phyloP scores from a whole-genome alignment of 179 eudicot genomes.

The Heliamphora pulchella region DNA sequence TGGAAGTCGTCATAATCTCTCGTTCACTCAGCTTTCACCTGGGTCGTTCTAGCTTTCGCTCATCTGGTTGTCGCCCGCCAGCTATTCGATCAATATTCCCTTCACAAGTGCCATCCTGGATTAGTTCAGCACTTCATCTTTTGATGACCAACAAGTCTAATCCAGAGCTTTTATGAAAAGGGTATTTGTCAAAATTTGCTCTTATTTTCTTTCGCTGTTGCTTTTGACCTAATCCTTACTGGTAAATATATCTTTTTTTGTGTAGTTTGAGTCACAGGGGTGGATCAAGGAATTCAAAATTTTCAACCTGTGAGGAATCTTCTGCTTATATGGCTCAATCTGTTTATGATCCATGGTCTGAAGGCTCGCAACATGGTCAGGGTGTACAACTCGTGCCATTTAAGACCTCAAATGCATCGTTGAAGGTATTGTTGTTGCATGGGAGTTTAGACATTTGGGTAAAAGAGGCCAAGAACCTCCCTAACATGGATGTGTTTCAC shows the following conservation, averaged over 20 bases:
- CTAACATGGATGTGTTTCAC: constrained; percentile 58
- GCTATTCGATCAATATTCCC: constrained; percentile 7
- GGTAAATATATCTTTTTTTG: neutral
- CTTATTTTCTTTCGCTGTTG: neutral
- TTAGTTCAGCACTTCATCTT: neutral
- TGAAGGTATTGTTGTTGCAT: constrained; percentile 46
- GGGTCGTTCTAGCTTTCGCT: neutral
- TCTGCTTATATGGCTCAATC: constrained; percentile 21
- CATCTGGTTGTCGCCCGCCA: neutral
- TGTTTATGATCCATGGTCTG: constrained; percentile 22
- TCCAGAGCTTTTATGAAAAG: neutral
- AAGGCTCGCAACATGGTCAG: constrained; percentile 45
- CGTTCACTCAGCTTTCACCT: neutral
- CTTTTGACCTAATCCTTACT: neutral
- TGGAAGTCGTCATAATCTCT: neutral
- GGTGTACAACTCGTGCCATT: constrained; percentile 36
- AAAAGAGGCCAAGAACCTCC: constrained; percentile 58
- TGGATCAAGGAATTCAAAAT: neutral
- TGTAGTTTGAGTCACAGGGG: neutral
- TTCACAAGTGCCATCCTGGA: neutral
- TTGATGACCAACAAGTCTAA: neutral
- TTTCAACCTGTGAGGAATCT: neutral
- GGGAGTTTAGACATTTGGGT: constrained; percentile 81
- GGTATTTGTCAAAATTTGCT: neutral
- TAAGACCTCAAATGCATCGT: constrained; percentile 44